A percentile compares a stretch with the other conserved stretches of the same genome.
phyloP scores from a whole-genome alignment of 192 early-diverging fungal genomes.

The Physocladia obscura region DNA sequence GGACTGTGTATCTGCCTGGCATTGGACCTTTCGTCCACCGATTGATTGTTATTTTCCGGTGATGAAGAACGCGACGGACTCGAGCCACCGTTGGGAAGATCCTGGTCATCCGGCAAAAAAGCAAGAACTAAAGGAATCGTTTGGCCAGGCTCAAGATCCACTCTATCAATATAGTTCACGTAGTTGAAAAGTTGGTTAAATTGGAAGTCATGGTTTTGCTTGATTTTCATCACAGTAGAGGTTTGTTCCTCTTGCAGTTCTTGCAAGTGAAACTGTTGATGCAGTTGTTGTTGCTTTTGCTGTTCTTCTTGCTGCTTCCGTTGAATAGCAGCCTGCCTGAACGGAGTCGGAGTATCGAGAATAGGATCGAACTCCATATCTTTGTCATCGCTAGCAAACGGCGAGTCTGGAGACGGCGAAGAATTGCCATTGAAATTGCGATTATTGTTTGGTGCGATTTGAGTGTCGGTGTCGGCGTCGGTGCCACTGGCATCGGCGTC shows the following conservation, averaged over 20 bases:
- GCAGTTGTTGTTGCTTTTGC: neutral
- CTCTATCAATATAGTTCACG: slow-evolving; percentile 75
- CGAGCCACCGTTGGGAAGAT: neutral
- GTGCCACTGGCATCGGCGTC: neutral
- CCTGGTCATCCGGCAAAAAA: slow-evolving; percentile 65
- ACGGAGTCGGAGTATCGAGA: slow-evolving; percentile 10
- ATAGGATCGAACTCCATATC: neutral
- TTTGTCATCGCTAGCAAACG: neutral
- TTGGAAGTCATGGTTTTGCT: slow-evolving; percentile 43
- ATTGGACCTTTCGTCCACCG: slow-evolving; percentile 28
- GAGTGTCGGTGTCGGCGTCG: neutral
- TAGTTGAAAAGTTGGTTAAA: slow-evolving; percentile 95
- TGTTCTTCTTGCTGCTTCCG: neutral
- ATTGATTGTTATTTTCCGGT: slow-evolving; percentile 16
- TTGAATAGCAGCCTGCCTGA: neutral
- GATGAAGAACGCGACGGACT: neutral
- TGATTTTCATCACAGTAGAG: neutral
- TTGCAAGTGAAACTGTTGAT: neutral
- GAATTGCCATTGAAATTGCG: too few species aligned
- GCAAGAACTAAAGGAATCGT: slow-evolving; percentile 75
- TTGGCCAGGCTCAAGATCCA: slow-evolving; percentile 65
- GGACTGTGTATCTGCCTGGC: slow-evolving; percentile 14
- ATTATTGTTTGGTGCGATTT: too few species aligned
- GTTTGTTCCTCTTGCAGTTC: neutral
- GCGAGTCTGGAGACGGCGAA: neutral